Evolutionary conservation across 2,329 filamentous ascomycete species (phyloP).

Genomic region (Elsinoe fawcettii): DNA sequence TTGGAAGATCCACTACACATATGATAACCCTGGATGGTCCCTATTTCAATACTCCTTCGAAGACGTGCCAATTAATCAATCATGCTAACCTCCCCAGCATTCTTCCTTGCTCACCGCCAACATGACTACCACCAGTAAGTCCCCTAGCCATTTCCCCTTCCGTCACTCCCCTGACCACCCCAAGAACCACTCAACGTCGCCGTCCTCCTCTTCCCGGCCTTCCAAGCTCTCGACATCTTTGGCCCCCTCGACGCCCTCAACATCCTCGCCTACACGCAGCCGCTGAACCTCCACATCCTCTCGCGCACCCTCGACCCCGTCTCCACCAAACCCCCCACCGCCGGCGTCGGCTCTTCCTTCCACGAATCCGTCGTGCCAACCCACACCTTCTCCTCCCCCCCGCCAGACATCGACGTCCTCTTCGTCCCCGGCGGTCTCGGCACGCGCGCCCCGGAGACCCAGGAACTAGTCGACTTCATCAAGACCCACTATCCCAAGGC

Average conservation of each 20-base stretch:
- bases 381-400: slow-evolving; percentile 47
- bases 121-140: neutral
- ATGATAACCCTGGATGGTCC: too few relatives aligned
- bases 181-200: slow-evolving; percentile 14
- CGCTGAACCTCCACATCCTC: slow-evolving; percentile 18
- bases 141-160: neutral
- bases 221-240: slow-evolving; percentile 21
- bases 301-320: slow-evolving; percentile 15
- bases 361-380: slow-evolving; percentile 34
- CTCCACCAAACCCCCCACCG: neutral
- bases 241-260: slow-evolving; percentile 21
- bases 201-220: slow-evolving; percentile 19
- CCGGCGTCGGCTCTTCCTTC: neutral
- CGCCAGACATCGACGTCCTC: slow-evolving; percentile 49
- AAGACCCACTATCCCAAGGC: neutral
- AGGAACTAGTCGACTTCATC: slow-evolving; percentile 2
- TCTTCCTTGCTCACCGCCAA: neutral
- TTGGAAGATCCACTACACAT: too few relatives aligned
- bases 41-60: too few relatives aligned
- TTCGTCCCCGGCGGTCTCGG: slow-evolving; percentile 59
- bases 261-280: slow-evolving; percentile 12
- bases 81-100: neutral
- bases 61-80: too few relatives aligned
- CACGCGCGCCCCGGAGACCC: neutral
- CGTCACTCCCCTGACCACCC: neutral